Percentiles rank a stretch among this genome's conserved stretches.
These are phyloP conservation scores for Teratosphaeria epicoccoides DNA, from an alignment of 2,329 filamentous ascomycete species.

Conservation along the genomic window DNA sequence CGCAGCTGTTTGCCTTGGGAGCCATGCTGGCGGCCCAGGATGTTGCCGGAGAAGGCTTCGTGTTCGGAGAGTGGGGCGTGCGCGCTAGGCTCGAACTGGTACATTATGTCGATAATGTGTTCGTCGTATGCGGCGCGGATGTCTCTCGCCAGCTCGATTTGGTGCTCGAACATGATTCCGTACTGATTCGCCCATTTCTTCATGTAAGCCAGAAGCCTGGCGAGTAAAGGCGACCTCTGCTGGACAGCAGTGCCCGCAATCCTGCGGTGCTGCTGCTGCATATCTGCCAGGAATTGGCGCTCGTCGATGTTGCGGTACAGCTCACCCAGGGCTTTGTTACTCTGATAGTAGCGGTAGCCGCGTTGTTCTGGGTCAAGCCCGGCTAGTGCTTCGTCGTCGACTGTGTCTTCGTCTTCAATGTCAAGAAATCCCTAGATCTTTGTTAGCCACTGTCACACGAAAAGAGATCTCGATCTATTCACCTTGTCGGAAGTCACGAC, in stretches of 20 bases:
- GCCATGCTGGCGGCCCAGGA: conserved; percentile 40
- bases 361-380: conserved; percentile 18
- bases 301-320: conserved; percentile 68
- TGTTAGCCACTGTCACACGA: background rate
- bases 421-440: conserved; percentile 33
- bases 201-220: conserved; percentile 24
- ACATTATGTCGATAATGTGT: conserved; percentile 39
- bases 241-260: conserved; percentile 8
- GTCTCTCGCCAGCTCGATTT: conserved; percentile 27
- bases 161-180: conserved; percentile 28
- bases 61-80: conserved; percentile 37
- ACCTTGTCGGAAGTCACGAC: conserved; percentile 31
- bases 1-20: conserved; percentile 23
- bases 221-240: background rate
- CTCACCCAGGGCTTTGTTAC: conserved; percentile 56
- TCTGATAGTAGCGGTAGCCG: conserved; percentile 51
- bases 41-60: conserved; percentile 48
- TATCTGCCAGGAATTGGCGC: conserved; percentile 48
- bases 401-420: conserved; percentile 35
- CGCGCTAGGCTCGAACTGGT: conserved; percentile 33
- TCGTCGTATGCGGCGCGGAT: conserved; percentile 44
- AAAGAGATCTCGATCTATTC: background rate
- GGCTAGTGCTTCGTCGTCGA: conserved; percentile 34
- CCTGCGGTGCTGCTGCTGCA: conserved; percentile 23
- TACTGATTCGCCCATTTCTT: conserved; percentile 18